phyloP scores from a whole-genome alignment of 2,329 filamentous ascomycete genomes.

The Ilyonectria destructans region DNA sequence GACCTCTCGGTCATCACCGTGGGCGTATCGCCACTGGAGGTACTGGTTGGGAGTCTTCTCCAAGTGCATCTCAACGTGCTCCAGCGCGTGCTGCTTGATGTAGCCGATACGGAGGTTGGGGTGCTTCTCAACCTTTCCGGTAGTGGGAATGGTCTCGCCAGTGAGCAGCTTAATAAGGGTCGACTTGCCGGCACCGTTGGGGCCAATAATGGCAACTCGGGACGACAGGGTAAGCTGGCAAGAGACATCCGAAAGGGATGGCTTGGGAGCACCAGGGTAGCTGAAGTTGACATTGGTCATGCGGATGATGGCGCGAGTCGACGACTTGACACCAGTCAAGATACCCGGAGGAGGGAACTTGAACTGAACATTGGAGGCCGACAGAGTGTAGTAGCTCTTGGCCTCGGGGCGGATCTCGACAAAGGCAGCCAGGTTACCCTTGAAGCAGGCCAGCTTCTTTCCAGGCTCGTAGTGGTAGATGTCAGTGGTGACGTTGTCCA shows the following conservation, averaged over 20 bases:
- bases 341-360: slow-evolving; percentile 98
- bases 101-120: slow-evolving; percentile 99
- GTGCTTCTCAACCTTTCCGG: slow-evolving; percentile 95
- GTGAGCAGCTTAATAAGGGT: slow-evolving; percentile 98
- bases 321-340: slow-evolving; percentile 93
- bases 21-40: slow-evolving; percentile 97
- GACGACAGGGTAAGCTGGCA: slow-evolving; percentile 91
- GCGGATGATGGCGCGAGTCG: slow-evolving; percentile 93
- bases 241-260: slow-evolving; percentile 90
- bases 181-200: slow-evolving; percentile 98
- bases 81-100: slow-evolving; percentile 98
- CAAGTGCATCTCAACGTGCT: slow-evolving; percentile 99
- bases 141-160: slow-evolving; percentile 88
- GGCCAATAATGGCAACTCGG: slow-evolving; percentile 94
- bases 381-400: slow-evolving; percentile 98
- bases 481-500: slow-evolving; percentile 97
- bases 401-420: slow-evolving; percentile 93
- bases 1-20: slow-evolving; percentile 97
- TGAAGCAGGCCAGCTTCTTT: slow-evolving; percentile 94
- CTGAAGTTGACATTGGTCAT: slow-evolving; percentile 94
- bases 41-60: slow-evolving; percentile 99
- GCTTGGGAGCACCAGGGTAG: slow-evolving; percentile 92
- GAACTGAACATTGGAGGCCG: slow-evolving; percentile 91
- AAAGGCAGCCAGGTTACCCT: slow-evolving; percentile 86
- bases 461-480: slow-evolving; percentile 98